Percentiles rank a stretch among this genome's conserved stretches.
These are phyloP conservation scores for Striga hermonthica DNA, from an alignment of 305 asterid genomes.

Conservation along the genomic window DNA sequence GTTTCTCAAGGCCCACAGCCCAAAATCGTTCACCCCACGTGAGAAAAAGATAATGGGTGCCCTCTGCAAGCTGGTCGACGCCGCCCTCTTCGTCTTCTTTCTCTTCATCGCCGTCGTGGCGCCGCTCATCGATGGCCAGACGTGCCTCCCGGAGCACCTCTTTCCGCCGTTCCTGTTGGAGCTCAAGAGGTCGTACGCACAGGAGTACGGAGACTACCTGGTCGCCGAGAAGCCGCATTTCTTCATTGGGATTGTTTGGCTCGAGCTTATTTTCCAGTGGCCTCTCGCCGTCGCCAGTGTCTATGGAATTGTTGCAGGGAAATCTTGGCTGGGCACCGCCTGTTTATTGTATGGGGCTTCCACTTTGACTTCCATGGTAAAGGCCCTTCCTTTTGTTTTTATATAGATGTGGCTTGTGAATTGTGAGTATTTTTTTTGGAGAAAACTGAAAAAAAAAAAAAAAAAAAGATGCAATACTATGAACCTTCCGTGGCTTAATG, in stretches of 20 bases:
- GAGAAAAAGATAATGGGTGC: conserved; percentile 44
- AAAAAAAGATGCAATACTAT: not conserved
- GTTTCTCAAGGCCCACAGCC: not conserved
- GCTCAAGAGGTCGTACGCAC: conserved; percentile 65
- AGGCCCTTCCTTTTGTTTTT: not conserved
- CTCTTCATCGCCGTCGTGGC: conserved; percentile 58
- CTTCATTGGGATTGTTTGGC: conserved; percentile 71
- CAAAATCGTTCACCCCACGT: not conserved
- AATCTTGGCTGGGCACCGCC: conserved; percentile 77
- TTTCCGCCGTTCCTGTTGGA: conserved; percentile 61
- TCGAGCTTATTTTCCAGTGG: conserved; percentile 84
- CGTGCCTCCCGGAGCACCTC: conserved; percentile 59
- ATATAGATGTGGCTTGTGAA: no score
- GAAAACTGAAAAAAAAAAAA: not conserved
- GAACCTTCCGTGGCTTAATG: not conserved
- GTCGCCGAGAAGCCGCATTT: conserved; percentile 74
- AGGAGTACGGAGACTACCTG: conserved; percentile 67
- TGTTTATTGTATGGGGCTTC: conserved; percentile 83
- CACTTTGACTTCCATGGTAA: conserved; percentile 65
- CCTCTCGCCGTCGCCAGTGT: conserved; percentile 64
- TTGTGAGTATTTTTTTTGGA: not conserved
- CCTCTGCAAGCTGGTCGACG: conserved; percentile 51
- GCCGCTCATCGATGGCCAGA: conserved; percentile 77
- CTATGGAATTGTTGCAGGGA: conserved; percentile 60
- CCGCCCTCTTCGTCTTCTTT: conserved; percentile 58